Evolutionary conservation across 1,139 yeast genomes (phyloP).

Genomic region (Yamadazyma membranifaciens): DNA sequence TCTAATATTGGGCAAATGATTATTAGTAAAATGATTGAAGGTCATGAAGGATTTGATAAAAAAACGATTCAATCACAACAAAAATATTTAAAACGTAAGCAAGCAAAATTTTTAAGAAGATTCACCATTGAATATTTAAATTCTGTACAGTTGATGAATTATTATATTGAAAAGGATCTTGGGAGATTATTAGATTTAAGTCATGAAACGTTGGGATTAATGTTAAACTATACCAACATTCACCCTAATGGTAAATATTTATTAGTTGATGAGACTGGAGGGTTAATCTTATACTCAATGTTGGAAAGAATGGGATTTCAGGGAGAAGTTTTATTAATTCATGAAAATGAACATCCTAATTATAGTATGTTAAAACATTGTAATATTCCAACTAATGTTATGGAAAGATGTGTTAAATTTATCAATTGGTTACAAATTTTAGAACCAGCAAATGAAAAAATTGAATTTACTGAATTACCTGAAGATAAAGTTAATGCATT

Average conservation of each 20-base stretch:
- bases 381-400: constrained; percentile 54
- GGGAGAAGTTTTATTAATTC: constrained; percentile 75
- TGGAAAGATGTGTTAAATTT: constrained; percentile 58
- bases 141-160: constrained; percentile 72
- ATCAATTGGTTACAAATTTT: constrained; percentile 78
- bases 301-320: constrained; percentile 86
- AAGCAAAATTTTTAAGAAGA: constrained; percentile 82
- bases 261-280: constrained; percentile 89
- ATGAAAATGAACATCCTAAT: constrained; percentile 93
- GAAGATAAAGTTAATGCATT: constrained; percentile 54
- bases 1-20: constrained; percentile 74
- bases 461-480: constrained; percentile 48
- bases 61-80: constrained; percentile 90
- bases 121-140: constrained; percentile 81
- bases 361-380: constrained; percentile 67
- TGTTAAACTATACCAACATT: constrained; percentile 75
- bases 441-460: constrained; percentile 67
- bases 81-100: constrained; percentile 86
- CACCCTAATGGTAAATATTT: constrained; percentile 88
- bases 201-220: constrained; percentile 75
- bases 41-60: constrained; percentile 84
- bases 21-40: constrained; percentile 75
- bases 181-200: constrained; percentile 77
- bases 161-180: constrained; percentile 71
- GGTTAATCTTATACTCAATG: constrained; percentile 77